A percentile compares a stretch with the other conserved stretches of the same genome.
Evolutionary conservation across 169 alveolate species (phyloP).

Genomic region (Blepharisma undulans): DNA sequence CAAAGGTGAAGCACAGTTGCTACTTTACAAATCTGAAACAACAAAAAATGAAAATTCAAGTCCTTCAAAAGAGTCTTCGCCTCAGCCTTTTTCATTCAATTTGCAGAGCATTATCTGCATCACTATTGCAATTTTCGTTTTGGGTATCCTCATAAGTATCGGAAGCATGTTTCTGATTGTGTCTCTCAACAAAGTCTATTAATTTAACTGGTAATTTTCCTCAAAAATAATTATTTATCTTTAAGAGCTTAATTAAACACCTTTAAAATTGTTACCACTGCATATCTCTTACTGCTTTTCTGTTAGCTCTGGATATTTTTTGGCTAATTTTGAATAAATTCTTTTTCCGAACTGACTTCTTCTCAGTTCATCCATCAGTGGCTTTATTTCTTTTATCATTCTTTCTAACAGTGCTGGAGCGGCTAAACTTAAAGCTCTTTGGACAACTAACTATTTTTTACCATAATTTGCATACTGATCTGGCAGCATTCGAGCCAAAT

Average conservation of each 20-base stretch:
- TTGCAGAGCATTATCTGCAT: background rate
- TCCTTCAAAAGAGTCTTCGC: background rate
- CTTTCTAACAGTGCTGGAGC: slow-evolving; percentile 63
- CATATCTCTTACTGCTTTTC: background rate
- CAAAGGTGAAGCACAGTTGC: background rate
- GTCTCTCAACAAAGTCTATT: background rate
- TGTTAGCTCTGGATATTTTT: slow-evolving; percentile 41
- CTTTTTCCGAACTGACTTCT: slow-evolving; percentile 75
- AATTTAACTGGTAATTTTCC: background rate
- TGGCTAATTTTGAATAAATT: slow-evolving; percentile 76
- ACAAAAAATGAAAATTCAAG: background rate
- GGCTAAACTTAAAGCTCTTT: slow-evolving; percentile 62
- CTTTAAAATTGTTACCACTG: background rate
- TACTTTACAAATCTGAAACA: background rate
- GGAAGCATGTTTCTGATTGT: background rate
- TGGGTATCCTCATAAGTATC: background rate
- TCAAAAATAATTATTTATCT: background rate
- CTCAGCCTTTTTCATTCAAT: background rate
- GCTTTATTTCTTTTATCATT: slow-evolving; percentile 68
- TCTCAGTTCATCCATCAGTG: slow-evolving; percentile 72
- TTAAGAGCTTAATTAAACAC: background rate
- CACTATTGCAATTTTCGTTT: background rate
- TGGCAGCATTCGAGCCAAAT: slow-evolving; percentile 65
- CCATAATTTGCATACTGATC: slow-evolving; percentile 85
- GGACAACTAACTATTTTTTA: slow-evolving; percentile 48